Evolutionary conservation across 2,329 filamentous ascomycete genomes (phyloP).

Genomic region (Coniochaeta sp.): DNA sequence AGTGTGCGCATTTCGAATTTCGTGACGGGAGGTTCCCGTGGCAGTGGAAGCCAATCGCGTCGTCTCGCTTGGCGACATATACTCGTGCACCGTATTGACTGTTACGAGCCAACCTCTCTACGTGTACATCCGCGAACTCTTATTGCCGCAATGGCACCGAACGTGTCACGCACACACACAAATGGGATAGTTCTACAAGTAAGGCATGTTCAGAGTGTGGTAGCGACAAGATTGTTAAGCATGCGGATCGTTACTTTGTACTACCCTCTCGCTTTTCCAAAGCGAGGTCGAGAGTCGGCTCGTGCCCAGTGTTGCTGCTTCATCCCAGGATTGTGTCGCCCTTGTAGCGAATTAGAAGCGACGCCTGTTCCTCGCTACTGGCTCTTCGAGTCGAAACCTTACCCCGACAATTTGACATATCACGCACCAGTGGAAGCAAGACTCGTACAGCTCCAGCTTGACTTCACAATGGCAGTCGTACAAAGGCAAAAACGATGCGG

Average conservation of each 20-base stretch:
- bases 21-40: conserved; percentile 2
- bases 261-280: background rate
- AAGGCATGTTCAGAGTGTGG: background rate
- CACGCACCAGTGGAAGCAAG: background rate
- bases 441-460: background rate
- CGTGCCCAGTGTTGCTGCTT: background rate
- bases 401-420: background rate
- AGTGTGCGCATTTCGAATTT: background rate
- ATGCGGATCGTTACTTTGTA: background rate
- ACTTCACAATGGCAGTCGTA: conserved; percentile 2
- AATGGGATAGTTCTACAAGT: background rate
- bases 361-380: background rate
- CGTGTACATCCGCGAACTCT: background rate
- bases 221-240: background rate
- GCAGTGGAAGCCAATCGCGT: conserved; percentile 8
- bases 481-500: conserved; percentile 10
- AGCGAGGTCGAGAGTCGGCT: background rate
- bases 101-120: background rate
- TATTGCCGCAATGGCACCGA: background rate
- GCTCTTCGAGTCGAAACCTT: background rate
- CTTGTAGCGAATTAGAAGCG: background rate
- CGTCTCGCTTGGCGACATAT: conserved; percentile 4
- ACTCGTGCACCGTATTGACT: background rate
- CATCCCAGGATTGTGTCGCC: background rate
- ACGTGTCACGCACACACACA: background rate